Conservation (phyloP, 768 basidiomycete species). For the Rhizopogon vulgaris region DNA sequence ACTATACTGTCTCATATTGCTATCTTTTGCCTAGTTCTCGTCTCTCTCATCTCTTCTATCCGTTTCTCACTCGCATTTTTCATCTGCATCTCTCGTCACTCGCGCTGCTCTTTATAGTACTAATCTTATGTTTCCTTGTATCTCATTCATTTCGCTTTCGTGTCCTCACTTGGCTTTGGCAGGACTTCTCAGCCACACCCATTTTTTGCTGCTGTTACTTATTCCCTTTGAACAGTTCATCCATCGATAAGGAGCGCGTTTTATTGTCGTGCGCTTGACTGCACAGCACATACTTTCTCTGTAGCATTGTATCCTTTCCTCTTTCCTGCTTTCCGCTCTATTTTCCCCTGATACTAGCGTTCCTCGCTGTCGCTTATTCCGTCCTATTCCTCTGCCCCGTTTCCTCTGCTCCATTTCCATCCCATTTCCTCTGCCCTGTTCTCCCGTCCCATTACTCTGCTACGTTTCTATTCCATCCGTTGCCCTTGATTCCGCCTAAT, state of each 20-base stretch:
- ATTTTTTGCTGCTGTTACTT: slow-evolving; percentile 22
- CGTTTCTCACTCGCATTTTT: slow-evolving; percentile 8
- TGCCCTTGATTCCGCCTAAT: not conserved
- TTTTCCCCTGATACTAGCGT: slow-evolving; percentile 15
- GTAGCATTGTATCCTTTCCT: slow-evolving; percentile 29
- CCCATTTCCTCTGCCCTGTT: too few species aligned
- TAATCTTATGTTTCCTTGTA: slow-evolving; percentile 24
- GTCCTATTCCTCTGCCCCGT: not conserved
- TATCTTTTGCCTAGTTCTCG: slow-evolving; percentile 24
- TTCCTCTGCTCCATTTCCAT: too few species aligned
- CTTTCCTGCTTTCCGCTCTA: slow-evolving; percentile 19
- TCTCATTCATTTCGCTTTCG: slow-evolving; percentile 23
- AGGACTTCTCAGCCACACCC: slow-evolving; percentile 24
- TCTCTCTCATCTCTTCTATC: slow-evolving; percentile 11
- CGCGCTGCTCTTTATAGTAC: slow-evolving; percentile 25
- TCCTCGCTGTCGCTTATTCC: slow-evolving; percentile 6
- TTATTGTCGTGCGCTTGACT: slow-evolving; percentile 20
- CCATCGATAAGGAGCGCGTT: slow-evolving; percentile 28
- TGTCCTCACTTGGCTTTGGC: slow-evolving; percentile 22
- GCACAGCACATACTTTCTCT: slow-evolving; percentile 20
- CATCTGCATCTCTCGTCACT: slow-evolving; percentile 6
- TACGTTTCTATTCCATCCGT: not conserved
- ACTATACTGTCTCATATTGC: slow-evolving; percentile 29
- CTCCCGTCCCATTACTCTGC: too few species aligned
- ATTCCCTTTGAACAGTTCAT: slow-evolving; percentile 30